Evolutionary conservation across 352 stramenopile genomes (phyloP), one percentile per base, ranked within the genome.

Genomic region (Globisporangium spinosum): DNA sequence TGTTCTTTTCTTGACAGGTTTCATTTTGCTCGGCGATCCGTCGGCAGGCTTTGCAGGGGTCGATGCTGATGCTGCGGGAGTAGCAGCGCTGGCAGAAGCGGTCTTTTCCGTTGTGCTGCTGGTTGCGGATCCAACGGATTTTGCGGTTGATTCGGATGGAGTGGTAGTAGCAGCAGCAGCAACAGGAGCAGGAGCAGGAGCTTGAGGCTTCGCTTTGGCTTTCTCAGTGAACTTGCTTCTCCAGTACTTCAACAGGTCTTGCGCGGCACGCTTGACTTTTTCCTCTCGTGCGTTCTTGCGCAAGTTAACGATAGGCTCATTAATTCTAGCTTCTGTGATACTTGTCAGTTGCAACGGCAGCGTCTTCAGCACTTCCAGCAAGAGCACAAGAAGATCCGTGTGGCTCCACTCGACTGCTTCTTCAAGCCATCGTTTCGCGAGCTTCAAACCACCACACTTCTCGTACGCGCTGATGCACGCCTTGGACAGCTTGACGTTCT

Each of bases 191-290:
- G 38, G 38, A 2, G 13, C 5, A 15, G 70, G 65, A 2, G 65
- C 55, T 45, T 68, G 65, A 2, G 80, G 56, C 60, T 89, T 92
- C 27, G 91, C 79, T 65, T 95, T 92, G 32, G 91, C 79, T 65
- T 95, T 95, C 63, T 92, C 84, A n/a, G 87, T 95, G 56, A 94
- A 95, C 65, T 86, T 88, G 67, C 72, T 77, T 64, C 86, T 77
- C 87, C 87, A 95, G 76, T 85, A 86, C 70, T 95, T 95, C 51
- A 95, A 84, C 54, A 95, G 71, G 56, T 95, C 85, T 64, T 95
- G 87, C 5, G 87, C 87, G 9, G 84, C 77, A 15, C 85, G 84
- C 59, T 89, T 89, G 47, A 95, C 85, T 22, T 86, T 83, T 60
- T 95, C 87, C 71, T 94, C 83, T 25, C 80, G 76, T 54, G 85